Evolutionary conservation across 164 flowering plant species (phyloP).

Genomic region (Aristolochia californica): DNA sequence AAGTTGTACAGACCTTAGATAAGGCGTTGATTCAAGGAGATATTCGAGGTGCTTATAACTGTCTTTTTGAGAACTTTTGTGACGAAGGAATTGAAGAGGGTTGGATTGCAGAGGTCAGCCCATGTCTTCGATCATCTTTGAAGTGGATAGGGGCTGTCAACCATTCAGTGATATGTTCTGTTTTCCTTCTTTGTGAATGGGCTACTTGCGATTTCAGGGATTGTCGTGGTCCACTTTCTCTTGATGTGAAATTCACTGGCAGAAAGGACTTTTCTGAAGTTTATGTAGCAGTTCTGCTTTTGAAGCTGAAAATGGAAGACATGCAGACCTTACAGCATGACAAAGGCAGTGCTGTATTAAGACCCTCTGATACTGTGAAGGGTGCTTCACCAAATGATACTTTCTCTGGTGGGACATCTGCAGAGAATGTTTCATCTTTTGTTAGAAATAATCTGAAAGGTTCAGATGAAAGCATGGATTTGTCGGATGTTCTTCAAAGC

Average conservation of each 20-base stretch:
- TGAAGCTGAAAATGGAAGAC: slow-evolving; percentile 50
- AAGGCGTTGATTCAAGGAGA: slow-evolving; percentile 68
- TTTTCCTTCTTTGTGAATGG: slow-evolving; percentile 95
- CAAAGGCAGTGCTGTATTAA: slow-evolving; percentile 15
- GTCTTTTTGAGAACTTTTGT: slow-evolving; percentile 58
- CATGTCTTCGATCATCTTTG: slow-evolving; percentile 60
- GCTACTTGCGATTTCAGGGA: slow-evolving; percentile 90
- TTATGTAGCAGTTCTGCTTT: slow-evolving; percentile 51
- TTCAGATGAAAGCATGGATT: slow-evolving; percentile 14
- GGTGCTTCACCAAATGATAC: slow-evolving; percentile 18
- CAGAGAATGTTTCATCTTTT: slow-evolving; percentile 17
- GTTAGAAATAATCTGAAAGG: slow-evolving; percentile 17
- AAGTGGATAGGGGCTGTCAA: slow-evolving; percentile 58
- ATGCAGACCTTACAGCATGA: slow-evolving; percentile 16
- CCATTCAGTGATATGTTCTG: slow-evolving; percentile 49
- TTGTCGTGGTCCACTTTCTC: slow-evolving; percentile 42
- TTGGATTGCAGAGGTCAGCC: slow-evolving; percentile 78
- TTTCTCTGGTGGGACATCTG: slow-evolving; percentile 14
- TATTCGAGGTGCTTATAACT: slow-evolving; percentile 44
- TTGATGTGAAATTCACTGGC: slow-evolving; percentile 58
- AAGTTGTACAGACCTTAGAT: slow-evolving; percentile 76
- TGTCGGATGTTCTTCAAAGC: slow-evolving; percentile 45
- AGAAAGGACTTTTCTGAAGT: slow-evolving; percentile 68
- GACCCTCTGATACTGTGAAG: slow-evolving; percentile 14
- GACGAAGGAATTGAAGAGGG: slow-evolving; percentile 46